Percentiles rank a stretch among this genome's conserved stretches.
These are phyloP conservation scores for Penicillium griseofulvum DNA, from an alignment of 2,329 filamentous ascomycete genomes.

Conservation along the genomic window DNA sequence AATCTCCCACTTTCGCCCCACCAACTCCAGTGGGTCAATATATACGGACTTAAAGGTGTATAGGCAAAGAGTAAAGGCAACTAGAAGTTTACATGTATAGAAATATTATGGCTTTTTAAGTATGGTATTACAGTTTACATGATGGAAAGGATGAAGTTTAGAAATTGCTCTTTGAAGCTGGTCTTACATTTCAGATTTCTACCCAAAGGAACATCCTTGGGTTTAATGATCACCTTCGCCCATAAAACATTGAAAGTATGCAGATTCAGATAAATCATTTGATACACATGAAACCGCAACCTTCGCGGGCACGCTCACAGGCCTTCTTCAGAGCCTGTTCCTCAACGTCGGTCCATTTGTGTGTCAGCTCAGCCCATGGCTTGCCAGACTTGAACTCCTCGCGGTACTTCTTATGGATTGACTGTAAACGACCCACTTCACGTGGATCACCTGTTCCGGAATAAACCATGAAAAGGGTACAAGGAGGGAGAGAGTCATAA, in stretches of 20 bases:
- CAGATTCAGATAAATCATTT: conserved; percentile 41
- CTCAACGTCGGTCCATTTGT: conserved; percentile 65
- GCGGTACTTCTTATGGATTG: conserved; percentile 55
- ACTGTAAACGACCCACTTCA: conserved; percentile 55
- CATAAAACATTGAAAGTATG: background rate
- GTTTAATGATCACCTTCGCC: background rate
- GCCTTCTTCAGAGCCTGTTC: conserved; percentile 59
- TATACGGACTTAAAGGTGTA: background rate
- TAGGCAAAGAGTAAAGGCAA: background rate
- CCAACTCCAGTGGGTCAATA: background rate
- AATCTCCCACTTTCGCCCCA: conserved; percentile 3
- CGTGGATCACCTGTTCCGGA: conserved; percentile 63
- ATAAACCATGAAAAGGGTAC: conserved; percentile 62
- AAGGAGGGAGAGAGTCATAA: conserved; percentile 56
- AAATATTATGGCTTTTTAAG: too few species aligned
- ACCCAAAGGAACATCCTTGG: background rate
- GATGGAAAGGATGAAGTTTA: background rate
- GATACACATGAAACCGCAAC: conserved; percentile 59
- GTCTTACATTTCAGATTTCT: background rate
- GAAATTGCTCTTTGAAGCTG: background rate
- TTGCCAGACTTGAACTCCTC: conserved; percentile 59
- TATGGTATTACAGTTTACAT: too few species aligned
- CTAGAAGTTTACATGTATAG: background rate
- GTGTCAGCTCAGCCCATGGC: conserved; percentile 59
- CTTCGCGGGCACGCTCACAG: conserved; percentile 55